phyloP scores from a whole-genome alignment of 1,139 yeast genomes.

The Kodamaea suecica region DNA sequence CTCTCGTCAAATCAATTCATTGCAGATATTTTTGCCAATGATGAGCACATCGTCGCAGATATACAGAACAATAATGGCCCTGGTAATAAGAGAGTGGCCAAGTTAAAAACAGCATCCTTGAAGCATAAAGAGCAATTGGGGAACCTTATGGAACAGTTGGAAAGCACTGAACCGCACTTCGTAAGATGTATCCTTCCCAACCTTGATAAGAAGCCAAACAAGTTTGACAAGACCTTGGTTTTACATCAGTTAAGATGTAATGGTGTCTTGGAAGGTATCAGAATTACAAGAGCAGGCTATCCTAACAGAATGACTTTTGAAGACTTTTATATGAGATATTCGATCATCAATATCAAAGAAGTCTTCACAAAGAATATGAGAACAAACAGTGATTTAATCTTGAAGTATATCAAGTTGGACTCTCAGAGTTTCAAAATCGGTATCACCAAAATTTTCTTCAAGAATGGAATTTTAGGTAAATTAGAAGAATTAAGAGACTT shows the following conservation, averaged over 20 bases:
- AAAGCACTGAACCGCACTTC: slow-evolving; percentile 89
- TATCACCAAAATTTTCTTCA: slow-evolving; percentile 82
- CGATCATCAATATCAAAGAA: slow-evolving; percentile 51
- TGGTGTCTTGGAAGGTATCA: slow-evolving; percentile 96
- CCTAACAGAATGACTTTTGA: slow-evolving; percentile 87
- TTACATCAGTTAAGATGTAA: slow-evolving; percentile 90
- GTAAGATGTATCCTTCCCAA: slow-evolving; percentile 96
- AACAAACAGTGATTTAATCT: slow-evolving; percentile 66
- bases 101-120: slow-evolving; percentile 79
- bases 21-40: slow-evolving; percentile 24
- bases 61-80: slow-evolving; percentile 4
- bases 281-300: slow-evolving; percentile 95
- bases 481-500: slow-evolving; percentile 77
- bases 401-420: slow-evolving; percentile 61
- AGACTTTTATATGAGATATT: slow-evolving; percentile 75
- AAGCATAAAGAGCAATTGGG: slow-evolving; percentile 80
- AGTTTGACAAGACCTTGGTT: slow-evolving; percentile 73
- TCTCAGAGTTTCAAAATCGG: slow-evolving; percentile 72
- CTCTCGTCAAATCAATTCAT: slow-evolving; percentile 54
- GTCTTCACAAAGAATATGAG: slow-evolving; percentile 50
- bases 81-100: slow-evolving; percentile 16
- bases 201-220: slow-evolving; percentile 63
- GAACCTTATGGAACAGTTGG: slow-evolving; percentile 68
- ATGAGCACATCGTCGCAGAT: slow-evolving; percentile 17
- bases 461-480: slow-evolving; percentile 89